phyloP scores from a whole-genome alignment of 148 eudicot species.

The Camellia lanceoleosa region DNA sequence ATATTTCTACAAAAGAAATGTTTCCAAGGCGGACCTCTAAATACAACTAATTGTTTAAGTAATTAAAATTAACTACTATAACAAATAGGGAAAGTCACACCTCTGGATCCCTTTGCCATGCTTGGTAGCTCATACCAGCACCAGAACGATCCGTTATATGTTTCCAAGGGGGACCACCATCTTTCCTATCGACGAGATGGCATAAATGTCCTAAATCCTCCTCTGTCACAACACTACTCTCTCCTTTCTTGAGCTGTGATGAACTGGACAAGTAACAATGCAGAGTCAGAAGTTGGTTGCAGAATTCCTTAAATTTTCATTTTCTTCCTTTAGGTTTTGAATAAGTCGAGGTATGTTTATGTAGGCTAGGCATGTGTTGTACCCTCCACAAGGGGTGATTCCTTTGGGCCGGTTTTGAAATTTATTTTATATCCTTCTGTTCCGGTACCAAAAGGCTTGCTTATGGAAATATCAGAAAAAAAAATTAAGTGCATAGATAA shows the following conservation, averaged over 20 bases:
- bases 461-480: too few relatives aligned
- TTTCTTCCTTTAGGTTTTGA: background rate
- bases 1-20: background rate
- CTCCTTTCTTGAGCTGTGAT: constrained; percentile 37
- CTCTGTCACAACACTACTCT: constrained; percentile 33
- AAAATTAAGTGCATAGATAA: background rate
- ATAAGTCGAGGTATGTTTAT: background rate
- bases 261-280: constrained; percentile 41
- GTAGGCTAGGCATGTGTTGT: too few relatives aligned
- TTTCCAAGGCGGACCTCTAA: background rate
- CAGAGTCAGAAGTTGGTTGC: constrained; percentile 2
- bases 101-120: constrained; percentile 89
- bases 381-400: too few relatives aligned
- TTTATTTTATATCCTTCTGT: too few relatives aligned
- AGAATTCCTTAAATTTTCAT: background rate
- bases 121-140: constrained; percentile 72
- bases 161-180: constrained; percentile 93
- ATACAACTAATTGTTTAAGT: background rate
- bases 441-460: too few relatives aligned
- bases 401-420: too few relatives aligned
- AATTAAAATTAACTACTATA: background rate
- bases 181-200: constrained; percentile 74
- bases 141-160: constrained; percentile 84
- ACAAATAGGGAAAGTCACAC: constrained; percentile 26
- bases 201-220: constrained; percentile 63